Base-by-base conservation (phyloP, 306 rosid species). In the Dryas alaskensis region DNA sequence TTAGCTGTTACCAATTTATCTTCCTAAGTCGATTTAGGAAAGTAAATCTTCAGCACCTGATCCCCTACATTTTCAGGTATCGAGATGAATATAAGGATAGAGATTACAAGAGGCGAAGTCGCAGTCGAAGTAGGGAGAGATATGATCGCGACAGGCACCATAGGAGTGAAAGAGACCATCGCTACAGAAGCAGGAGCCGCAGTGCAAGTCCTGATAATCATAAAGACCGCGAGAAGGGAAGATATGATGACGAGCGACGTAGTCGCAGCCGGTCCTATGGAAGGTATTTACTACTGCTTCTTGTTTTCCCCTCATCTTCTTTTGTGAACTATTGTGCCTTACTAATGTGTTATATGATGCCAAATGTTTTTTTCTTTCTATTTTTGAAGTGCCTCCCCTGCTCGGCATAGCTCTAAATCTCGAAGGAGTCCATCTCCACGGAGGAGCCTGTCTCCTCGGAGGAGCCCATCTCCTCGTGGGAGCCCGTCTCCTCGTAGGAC, bases 41-140 rank as follows among this genome's bases (percentile, higher is more conserved):
- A 43, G 53, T 39, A 57, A 61, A 11, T 57, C 17, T 11, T 39
- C 60, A 59, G 42, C 59, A 9, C 17, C 77, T 82, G 60, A 76
- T 72, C 37, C 4, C 6, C 72, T 59, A 40, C 25, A 7, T 43
- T 75, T 73, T 75, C 66, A 89, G 93, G 81, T 46, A 85, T 31
- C 86, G 89, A 49, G 93, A 86, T 77, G 93, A 89, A 52, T 7
- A 84, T 47, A 86, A 76, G 80, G 93, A 83, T 54, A 87, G 80
- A 67, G 91, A 84, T 79, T 60, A 82, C 52, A 77, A 74, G 80
- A 81, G 85, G 65, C 80, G 86, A 83, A 89, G 91, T 68, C 91
- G 87, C 72, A 89, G 91, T 65, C 85, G 93, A 78, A 86, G 93
- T 80, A 81, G 88, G 78, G 93, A 89, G 17, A 83, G 84, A 77